These are phyloP conservation scores for Trifolium dubium DNA, from an alignment of 306 rosid genomes.

Conservation along the genomic window DNA sequence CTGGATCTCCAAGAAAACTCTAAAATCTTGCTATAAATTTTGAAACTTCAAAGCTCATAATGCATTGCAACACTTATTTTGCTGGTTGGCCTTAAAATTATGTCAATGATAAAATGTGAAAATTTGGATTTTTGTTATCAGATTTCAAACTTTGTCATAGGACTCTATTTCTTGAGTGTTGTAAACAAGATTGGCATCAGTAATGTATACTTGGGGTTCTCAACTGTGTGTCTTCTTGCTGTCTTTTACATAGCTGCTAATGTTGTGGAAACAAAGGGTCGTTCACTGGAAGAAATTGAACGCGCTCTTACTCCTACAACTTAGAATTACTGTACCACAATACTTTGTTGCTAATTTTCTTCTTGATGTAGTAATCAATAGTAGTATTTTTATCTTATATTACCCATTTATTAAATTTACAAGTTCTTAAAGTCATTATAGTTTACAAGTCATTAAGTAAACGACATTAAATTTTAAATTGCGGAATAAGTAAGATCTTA, in stretches of 20 bases:
- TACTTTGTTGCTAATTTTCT: background rate
- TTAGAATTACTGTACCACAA: constrained; percentile 25
- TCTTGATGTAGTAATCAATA: background rate
- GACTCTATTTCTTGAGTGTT: constrained; percentile 87
- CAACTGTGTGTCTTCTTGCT: constrained; percentile 69
- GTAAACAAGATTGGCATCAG: constrained; percentile 84
- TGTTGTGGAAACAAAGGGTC: constrained; percentile 87
- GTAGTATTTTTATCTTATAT: background rate
- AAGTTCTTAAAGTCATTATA: background rate
- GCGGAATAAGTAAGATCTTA: background rate
- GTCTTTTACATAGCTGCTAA: constrained; percentile 71
- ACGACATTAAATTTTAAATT: background rate
- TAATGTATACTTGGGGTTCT: constrained; percentile 70
- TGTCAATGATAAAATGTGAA: constrained; percentile 27
- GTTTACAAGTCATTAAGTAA: background rate
- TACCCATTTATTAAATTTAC: background rate
- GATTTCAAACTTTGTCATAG: constrained; percentile 83
- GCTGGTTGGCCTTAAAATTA: background rate
- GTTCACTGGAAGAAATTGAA: constrained; percentile 89
- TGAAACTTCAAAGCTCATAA: background rate
- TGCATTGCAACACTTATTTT: background rate
- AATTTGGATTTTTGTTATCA: constrained; percentile 35
- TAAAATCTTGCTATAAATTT: background rate
- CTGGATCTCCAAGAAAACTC: background rate
- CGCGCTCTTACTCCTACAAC: constrained; percentile 58